Base-by-base conservation (phyloP, 2,329 filamentous ascomycete species). In the Aspergillaceae sp. region DNA sequence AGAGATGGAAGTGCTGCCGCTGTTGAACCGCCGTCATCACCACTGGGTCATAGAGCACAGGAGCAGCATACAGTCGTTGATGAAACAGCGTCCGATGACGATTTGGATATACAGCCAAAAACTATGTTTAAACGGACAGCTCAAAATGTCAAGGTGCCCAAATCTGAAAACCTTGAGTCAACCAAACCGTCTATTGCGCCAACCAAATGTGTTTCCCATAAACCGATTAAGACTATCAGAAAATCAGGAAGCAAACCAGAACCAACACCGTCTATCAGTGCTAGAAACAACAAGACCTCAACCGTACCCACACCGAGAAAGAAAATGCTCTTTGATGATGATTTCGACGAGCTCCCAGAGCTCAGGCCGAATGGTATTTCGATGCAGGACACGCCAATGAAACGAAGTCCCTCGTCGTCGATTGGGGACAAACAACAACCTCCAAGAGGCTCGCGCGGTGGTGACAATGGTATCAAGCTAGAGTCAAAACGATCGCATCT, bases 251-350 rank as follows among this genome's bases (percentile, higher is more conserved):
- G 9, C 29, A 48, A 40, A 28, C 44, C 45, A 8, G 44, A 48
- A 52, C 45, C 33, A 46, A 34, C 38, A 37, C 38, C 37, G 11
- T 44, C 44, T 44, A 48, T 48, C 26, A 45, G 38, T 11, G 5
- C 46, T 40, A 52, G 46, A 43, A 44, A 52, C 40, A 53, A 37
- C 7, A 38, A 27, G 35, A 40, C 52, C 30, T 45, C 38, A 36
- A 41, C 41, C 1, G 37, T 28, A 7, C 52, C 47, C 44, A 60
- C 53, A 50, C 57, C 63, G 10, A 63, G 51, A 51, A 60, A 61
- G 46, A 60, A 60, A 54, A 56, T 56, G 44, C 52, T 67, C 49
- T 60, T 69, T 45, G 67, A 70, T 54, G 67, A 70, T 54, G 66
- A 67, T 40, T 60, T 67, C 41, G 63, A 66, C 49, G 59, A 63